A percentile compares a stretch with the other conserved stretches of the same genome.
These are phyloP conservation scores for Arabidopsis suecica DNA, from an alignment of 345 rosid species.

Conservation along the genomic window DNA sequence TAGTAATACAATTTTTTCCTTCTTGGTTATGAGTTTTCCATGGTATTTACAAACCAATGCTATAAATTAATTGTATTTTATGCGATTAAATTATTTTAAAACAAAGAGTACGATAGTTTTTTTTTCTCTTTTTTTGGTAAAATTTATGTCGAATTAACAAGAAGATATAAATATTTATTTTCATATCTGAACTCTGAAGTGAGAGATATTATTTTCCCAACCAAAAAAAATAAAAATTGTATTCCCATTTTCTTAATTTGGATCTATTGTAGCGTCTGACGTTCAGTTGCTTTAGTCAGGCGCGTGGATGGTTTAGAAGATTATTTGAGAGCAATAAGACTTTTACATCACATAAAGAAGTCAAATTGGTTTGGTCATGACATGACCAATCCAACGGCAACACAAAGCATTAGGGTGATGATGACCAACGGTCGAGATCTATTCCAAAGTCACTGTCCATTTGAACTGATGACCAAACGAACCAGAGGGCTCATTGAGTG, in stretches of 20 bases:
- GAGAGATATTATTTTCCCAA: slow-evolving; percentile 6
- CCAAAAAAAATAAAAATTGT: background rate
- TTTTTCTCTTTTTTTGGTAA: background rate
- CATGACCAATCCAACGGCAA: slow-evolving; percentile 39
- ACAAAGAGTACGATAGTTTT: background rate
- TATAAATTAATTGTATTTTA: too few relatives aligned
- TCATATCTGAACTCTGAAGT: background rate
- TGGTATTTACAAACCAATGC: slow-evolving; percentile 5
- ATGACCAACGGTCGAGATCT: slow-evolving; percentile 34
- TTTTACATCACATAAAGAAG: slow-evolving; percentile 40
- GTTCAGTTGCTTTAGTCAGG: slow-evolving; percentile 9
- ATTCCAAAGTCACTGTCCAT: slow-evolving; percentile 28
- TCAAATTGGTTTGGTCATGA: slow-evolving; percentile 42
- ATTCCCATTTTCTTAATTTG: slow-evolving; percentile 11
- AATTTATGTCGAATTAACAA: background rate
- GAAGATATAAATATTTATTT: background rate
- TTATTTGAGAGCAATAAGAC: slow-evolving; percentile 12
- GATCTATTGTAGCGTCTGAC: slow-evolving; percentile 10
- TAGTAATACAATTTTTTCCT: slow-evolving; percentile 1
- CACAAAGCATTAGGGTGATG: slow-evolving; percentile 15
- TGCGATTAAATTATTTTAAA: background rate
- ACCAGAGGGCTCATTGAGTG: slow-evolving; percentile 35
- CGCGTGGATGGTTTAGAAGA: slow-evolving; percentile 20
- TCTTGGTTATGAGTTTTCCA: background rate
- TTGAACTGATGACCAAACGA: slow-evolving; percentile 39